phyloP scores from a whole-genome alignment of 352 stramenopile species.

The Globisporangium uncinulatum region DNA sequence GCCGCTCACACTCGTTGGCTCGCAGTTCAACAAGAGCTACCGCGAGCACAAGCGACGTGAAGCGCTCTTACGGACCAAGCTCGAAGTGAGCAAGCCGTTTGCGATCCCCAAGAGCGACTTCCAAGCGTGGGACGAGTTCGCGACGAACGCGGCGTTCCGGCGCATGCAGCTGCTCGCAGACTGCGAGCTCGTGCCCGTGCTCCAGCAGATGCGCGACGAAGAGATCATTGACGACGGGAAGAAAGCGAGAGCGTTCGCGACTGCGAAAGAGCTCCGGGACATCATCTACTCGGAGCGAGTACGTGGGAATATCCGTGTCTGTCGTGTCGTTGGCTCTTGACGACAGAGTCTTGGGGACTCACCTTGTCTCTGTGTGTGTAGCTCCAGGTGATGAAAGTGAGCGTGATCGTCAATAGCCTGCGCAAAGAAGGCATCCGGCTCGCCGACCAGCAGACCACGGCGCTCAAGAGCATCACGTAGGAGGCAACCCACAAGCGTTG shows the following conservation, averaged over 20 bases:
- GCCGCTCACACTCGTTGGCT: conserved; percentile 72
- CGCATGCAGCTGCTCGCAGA: conserved; percentile 33
- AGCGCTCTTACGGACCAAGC: conserved; percentile 60
- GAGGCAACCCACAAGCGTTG: not conserved
- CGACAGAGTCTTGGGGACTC: not conserved
- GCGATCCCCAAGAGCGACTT: conserved; percentile 35
- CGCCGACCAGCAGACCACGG: conserved; percentile 63
- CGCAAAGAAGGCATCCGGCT: conserved; percentile 69
- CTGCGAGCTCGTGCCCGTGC: conserved; percentile 31
- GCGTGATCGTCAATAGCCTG: conserved; percentile 52
- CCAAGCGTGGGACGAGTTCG: conserved; percentile 45
- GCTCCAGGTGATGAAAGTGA: conserved; percentile 60
- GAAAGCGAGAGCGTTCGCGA: conserved; percentile 21
- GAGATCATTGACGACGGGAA: conserved; percentile 42
- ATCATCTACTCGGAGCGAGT: conserved; percentile 46
- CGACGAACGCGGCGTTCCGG: conserved; percentile 38
- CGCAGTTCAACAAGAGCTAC: conserved; percentile 81
- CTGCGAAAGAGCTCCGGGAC: conserved; percentile 40
- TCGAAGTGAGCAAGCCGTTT: conserved; percentile 64
- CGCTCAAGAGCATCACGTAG: conserved; percentile 57
- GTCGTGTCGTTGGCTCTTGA: not conserved
- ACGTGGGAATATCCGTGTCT: not conserved
- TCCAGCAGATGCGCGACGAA: conserved; percentile 41
- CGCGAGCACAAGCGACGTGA: conserved; percentile 73
- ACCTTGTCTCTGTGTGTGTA: conserved; percentile 13